Base-by-base conservation (phyloP, 1,284 basidiomycete species). In the Phenoliferia sp. region DNA sequence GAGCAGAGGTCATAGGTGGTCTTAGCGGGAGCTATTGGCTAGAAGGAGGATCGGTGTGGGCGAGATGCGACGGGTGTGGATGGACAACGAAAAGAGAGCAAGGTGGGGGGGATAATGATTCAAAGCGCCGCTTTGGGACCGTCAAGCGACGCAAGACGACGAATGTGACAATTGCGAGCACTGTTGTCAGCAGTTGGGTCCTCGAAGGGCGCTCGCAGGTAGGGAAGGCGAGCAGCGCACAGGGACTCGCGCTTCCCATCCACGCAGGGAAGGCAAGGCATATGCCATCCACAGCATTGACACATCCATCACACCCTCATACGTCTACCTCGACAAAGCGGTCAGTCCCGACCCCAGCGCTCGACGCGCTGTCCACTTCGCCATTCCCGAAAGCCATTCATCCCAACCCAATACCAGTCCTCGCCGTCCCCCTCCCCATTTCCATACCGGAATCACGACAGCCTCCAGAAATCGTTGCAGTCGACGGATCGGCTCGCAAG, bases 21-120 rank as follows among this genome's bases (percentile, higher is more conserved):
- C 28, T 58, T 39, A 63, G 58, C 55, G 62, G 62, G 15, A 39
- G 35, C n/a, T 63, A 54, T 36, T 63, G 62, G 62, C 36, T 35
- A 15, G 62, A 63, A n/a, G 28, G 55, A 6, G 54, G 62, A 29
- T 12, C 32, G 33, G 19, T 54, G 1, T 63, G 62, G 62, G 3
- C 57, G 10, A 26, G 28, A 3, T 63, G 62, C 52, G 52, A 63
- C 26, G 35, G 62, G 3, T 63, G 62, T 26, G 26, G 55, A 15
- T 44, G 26, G 54, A 32, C 29, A 15, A 63, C 62, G 3, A 39
- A 33, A 28, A 9, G 52, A n/a, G n/a, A 16, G 17, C 52, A 9
- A 57, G 22, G 48, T 26, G 48, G 28, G 48, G 48, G 7, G 22
- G 48, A 52, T 26, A 22, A 22, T 26, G 48, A 52, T 26, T 52